Evolutionary conservation across 2,329 filamentous ascomycete species (phyloP).

Genomic region (Colletotrichum kahawae): DNA sequence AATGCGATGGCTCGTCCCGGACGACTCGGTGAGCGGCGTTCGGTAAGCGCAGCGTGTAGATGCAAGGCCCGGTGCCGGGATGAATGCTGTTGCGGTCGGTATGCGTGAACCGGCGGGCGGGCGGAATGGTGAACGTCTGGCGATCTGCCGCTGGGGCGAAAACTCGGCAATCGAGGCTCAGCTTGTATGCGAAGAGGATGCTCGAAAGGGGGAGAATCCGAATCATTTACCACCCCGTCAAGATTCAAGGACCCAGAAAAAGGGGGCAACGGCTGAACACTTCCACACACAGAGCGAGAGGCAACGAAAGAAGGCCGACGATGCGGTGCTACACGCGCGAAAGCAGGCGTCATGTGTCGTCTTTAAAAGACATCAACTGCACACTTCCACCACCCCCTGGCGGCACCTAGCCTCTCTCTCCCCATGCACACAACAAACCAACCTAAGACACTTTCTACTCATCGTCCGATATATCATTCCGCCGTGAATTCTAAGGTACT

Average conservation of each 20-base stretch:
- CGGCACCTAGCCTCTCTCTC: neutral
- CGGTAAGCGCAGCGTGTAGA: neutral
- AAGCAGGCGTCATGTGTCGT: neutral
- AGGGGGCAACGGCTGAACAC: neutral
- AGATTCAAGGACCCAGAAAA: neutral
- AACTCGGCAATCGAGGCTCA: neutral
- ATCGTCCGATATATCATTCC: neutral
- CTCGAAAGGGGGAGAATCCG: neutral
- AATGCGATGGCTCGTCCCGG: neutral
- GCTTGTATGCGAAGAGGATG: neutral
- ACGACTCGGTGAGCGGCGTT: neutral
- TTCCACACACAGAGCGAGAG: neutral
- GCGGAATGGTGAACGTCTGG: neutral
- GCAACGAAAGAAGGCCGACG: neutral
- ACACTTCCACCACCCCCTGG: neutral
- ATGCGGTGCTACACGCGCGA: neutral
- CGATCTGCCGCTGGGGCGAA: neutral
- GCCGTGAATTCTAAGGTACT: neutral
- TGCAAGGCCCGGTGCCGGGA: neutral
- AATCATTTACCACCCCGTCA: neutral
- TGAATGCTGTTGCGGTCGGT: neutral
- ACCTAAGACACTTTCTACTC: neutral
- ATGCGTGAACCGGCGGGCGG: neutral
- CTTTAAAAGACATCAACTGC: neutral
- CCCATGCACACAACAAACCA: neutral